Evolutionary conservation across 208 protist genomes (phyloP).

Genomic region (Acanthamoeba royreba): DNA sequence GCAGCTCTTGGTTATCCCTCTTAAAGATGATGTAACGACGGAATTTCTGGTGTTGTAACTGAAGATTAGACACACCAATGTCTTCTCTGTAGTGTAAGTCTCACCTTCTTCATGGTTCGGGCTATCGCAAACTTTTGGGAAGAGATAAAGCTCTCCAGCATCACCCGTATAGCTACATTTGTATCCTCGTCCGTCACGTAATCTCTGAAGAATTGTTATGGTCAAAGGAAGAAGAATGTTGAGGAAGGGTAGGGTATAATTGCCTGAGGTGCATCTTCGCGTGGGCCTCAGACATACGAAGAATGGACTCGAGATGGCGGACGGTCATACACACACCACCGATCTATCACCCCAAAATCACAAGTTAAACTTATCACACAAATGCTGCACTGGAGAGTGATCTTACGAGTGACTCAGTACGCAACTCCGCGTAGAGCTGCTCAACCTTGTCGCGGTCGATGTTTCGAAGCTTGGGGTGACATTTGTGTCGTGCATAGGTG

Average conservation of each 20-base stretch:
- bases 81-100: slow-evolving; percentile 45
- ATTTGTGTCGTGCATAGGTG: slow-evolving; percentile 92
- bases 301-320: slow-evolving; percentile 98
- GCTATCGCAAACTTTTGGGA: slow-evolving; percentile 87
- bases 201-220: neutral
- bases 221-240: slow-evolving; percentile 55
- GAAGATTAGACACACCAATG: neutral
- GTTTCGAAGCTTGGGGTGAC: slow-evolving; percentile 90
- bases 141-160: slow-evolving; percentile 97
- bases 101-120: slow-evolving; percentile 59
- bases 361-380: neutral
- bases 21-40: slow-evolving; percentile 75
- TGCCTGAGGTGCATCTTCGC: slow-evolving; percentile 96
- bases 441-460: slow-evolving; percentile 93
- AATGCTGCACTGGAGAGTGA: neutral
- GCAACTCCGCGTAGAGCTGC: slow-evolving; percentile 95
- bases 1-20: slow-evolving; percentile 79
- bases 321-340: slow-evolving; percentile 96
- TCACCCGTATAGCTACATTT: slow-evolving; percentile 95
- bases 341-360: slow-evolving; percentile 46
- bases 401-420: slow-evolving; percentile 86
- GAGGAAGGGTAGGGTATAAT: neutral
- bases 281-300: slow-evolving; percentile 97
- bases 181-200: slow-evolving; percentile 95
- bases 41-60: slow-evolving; percentile 54